phyloP scores from a whole-genome alignment of 2,329 filamentous ascomycete genomes.

The Pseudogymnoascus sp. region DNA sequence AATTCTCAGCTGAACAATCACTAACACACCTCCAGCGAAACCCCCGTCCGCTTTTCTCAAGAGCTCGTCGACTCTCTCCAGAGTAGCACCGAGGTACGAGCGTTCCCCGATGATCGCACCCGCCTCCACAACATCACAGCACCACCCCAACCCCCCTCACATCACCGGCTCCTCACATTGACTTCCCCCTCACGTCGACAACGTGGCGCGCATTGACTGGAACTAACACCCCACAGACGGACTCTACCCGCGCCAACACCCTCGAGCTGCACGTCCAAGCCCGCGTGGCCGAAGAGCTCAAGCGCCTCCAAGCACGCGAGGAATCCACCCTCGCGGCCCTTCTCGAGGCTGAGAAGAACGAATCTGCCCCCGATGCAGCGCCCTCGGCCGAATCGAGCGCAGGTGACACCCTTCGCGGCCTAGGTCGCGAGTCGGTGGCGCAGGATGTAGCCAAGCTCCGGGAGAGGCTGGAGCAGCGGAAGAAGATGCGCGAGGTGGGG shows the following conservation, averaged over 20 bases:
- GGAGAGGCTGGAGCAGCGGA: slow-evolving; percentile 51
- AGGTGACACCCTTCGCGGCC: slow-evolving; percentile 25
- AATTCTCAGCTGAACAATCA: background rate
- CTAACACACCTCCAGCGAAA: slow-evolving; percentile 36
- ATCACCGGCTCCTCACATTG: background rate
- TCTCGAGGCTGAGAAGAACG: slow-evolving; percentile 34
- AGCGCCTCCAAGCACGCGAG: slow-evolving; percentile 66
- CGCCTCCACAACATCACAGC: background rate
- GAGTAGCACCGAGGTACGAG: slow-evolving; percentile 70
- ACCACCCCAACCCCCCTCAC: slow-evolving; percentile 8
- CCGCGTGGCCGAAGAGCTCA: slow-evolving; percentile 79
- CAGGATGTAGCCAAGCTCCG: slow-evolving; percentile 53
- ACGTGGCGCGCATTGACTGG: background rate
- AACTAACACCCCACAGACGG: slow-evolving; percentile 52
- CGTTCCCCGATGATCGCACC: background rate
- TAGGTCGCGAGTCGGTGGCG: slow-evolving; percentile 42
- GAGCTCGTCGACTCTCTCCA: slow-evolving; percentile 77
- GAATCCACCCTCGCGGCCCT: slow-evolving; percentile 59
- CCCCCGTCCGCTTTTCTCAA: slow-evolving; percentile 66
- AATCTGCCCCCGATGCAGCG: slow-evolving; percentile 9
- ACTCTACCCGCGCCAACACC: slow-evolving; percentile 74
- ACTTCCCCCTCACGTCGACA: background rate
- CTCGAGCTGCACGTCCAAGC: slow-evolving; percentile 82
- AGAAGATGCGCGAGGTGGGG: slow-evolving; percentile 57
- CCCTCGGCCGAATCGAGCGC: slow-evolving; percentile 17